Base-by-base conservation (phyloP, 805 yeast species). In the Yarrowia alimentaria region DNA sequence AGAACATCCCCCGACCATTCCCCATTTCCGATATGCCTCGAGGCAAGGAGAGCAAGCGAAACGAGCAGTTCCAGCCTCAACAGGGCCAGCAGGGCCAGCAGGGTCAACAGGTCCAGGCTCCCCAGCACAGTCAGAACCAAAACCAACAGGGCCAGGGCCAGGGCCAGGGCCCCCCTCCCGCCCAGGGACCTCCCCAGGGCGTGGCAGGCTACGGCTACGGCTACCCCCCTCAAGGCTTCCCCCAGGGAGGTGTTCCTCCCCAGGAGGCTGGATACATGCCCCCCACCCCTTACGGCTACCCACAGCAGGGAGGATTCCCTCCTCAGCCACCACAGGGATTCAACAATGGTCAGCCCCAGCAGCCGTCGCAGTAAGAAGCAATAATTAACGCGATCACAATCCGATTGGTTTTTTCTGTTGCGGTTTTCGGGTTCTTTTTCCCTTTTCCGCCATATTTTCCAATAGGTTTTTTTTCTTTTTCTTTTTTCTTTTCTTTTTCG, bases 1-100 rank as follows among this genome's bases (percentile, higher is more conserved):
- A 77, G 16, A 73, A 80, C 16, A 85, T 89, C 53, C 97, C 97
- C 61, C 80, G 81, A 64, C 96, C 96, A n/a, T 84, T 87, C 75
- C 85, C 85, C 61, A 77, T 85, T 54, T 84, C 84, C 12, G 63
- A 58, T n/a, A 52, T 61, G 48, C 63, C 66, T 26, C 53, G 54
- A 37, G 53, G 62, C 29, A 50, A 50, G 25, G 50, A 58, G 17
- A 40, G 25, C 25, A 38, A 31, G 17, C 55, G 51, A 55, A 42
- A 57, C 26, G 33, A 40, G 19, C 47, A 43, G 12, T 43, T 43
- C 30, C 35, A 43, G 34, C 45, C 52, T 17, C 52, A 43, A 18
- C 54, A 51, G 42, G 21, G 34, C 48, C 26, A 29, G 32, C 20
- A 42, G 17, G 51, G 19, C 19, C 19, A 18, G 19, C 43, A 42